These are phyloP conservation scores for Trichosanthes cucumerina DNA, from an alignment of 306 rosid genomes.

Conservation along the genomic window DNA sequence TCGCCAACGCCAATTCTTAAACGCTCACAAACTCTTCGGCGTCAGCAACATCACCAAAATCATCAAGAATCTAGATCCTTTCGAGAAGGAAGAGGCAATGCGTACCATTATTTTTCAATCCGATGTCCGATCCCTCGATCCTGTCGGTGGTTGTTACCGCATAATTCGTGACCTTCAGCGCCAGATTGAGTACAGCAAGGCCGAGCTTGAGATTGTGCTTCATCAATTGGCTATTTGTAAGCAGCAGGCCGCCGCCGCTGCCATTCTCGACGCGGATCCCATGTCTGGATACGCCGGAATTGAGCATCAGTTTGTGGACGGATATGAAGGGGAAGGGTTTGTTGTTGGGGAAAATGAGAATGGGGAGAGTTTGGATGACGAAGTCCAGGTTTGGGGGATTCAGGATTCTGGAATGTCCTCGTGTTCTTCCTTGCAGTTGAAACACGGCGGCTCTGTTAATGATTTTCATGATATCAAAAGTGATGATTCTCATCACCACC, in stretches of 20 bases:
- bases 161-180: conserved; percentile 25
- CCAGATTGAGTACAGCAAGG: conserved; percentile 18
- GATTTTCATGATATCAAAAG: conserved; percentile 35
- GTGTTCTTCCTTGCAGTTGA: conserved; percentile 36
- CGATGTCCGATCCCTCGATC: conserved; percentile 55
- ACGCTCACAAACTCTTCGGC: conserved; percentile 70
- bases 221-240: conserved; percentile 44
- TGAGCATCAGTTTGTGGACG: conserved; percentile 5
- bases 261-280: conserved; percentile 23
- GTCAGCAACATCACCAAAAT: conserved; percentile 56
- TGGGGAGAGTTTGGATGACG: conserved; percentile 27
- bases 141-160: conserved; percentile 57
- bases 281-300: conserved; percentile 2
- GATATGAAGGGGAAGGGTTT: neutral
- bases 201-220: conserved; percentile 35
- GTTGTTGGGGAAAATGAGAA: conserved; percentile 15
- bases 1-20: conserved; percentile 45
- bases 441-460: conserved; percentile 13
- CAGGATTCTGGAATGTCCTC: conserved; percentile 28
- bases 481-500: conserved; percentile 19
- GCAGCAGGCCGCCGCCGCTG: conserved; percentile 20
- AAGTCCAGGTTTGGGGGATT: conserved; percentile 38
- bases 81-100: conserved; percentile 34
- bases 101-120: conserved; percentile 42
- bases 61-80: conserved; percentile 25